These are phyloP conservation scores for Pseudocercospora cruenta DNA, from an alignment of 2,329 filamentous ascomycete genomes.

Conservation along the genomic window DNA sequence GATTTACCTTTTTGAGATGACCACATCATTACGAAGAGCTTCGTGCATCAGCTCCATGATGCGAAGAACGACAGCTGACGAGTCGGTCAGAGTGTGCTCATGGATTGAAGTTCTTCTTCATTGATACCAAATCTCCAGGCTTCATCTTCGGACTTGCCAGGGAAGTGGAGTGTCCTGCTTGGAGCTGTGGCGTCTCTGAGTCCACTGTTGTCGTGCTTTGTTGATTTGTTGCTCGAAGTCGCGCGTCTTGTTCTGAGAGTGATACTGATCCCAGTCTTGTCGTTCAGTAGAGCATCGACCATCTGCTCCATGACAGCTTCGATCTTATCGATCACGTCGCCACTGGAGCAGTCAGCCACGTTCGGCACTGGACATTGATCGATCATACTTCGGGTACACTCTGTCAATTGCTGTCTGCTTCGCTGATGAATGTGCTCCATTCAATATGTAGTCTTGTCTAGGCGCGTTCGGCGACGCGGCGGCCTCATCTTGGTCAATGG, in stretches of 20 bases:
- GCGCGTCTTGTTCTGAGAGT: constrained; percentile 46
- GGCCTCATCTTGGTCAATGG: constrained; percentile 13
- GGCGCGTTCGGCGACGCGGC: not conserved
- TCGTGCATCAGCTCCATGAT: constrained; percentile 60
- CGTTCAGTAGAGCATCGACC: constrained; percentile 52
- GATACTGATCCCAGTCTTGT: constrained; percentile 53
- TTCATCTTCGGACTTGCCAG: constrained; percentile 58
- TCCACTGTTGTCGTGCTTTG: no score
- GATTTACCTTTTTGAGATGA: constrained; percentile 61
- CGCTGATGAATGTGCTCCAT: no score
- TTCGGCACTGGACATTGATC: not conserved
- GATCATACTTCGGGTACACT: constrained; percentile 17
- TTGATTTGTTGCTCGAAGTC: not conserved
- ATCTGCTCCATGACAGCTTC: constrained; percentile 60
- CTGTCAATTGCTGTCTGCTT: not conserved
- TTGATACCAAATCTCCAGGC: constrained; percentile 60
- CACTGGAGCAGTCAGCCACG: constrained; percentile 15
- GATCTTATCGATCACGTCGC: constrained; percentile 54
- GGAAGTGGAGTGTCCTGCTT: constrained; percentile 49
- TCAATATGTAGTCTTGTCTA: not conserved
- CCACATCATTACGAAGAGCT: constrained; percentile 51
- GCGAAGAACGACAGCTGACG: constrained; percentile 56
- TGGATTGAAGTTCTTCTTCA: not conserved
- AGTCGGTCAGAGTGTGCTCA: constrained; percentile 2
- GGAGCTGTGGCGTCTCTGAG: constrained; percentile 17